Conservation (phyloP, 1,284 basidiomycete species). For the Taiwanofungus camphoratus region DNA sequence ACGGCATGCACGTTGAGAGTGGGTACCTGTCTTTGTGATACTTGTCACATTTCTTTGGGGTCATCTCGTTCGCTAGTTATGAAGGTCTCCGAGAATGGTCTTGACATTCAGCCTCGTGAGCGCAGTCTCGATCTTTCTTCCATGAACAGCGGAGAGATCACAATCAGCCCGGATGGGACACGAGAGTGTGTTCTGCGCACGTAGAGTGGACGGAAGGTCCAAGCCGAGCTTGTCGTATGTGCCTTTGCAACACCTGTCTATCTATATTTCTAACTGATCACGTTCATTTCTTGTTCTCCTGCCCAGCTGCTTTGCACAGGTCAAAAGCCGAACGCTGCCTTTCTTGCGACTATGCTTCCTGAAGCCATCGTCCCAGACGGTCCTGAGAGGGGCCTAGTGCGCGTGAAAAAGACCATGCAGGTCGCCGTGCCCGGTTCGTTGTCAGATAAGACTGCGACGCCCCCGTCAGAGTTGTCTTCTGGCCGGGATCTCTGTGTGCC, state of each 20-base stretch:
- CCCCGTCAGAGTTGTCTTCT: too few relatives aligned
- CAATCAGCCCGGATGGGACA: constrained; percentile 24
- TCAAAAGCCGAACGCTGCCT: constrained; percentile 62
- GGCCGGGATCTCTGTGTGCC: constrained; percentile 17
- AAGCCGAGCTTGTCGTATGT: constrained; percentile 56
- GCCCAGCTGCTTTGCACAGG: constrained; percentile 69
- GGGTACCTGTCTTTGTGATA: constrained; percentile 8
- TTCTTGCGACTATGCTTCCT: constrained; percentile 48
- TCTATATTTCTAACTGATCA: not conserved
- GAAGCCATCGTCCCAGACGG: constrained; percentile 40
- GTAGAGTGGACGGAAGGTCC: constrained; percentile 49
- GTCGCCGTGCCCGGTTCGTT: constrained; percentile 29
- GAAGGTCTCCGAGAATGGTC: constrained; percentile 43
- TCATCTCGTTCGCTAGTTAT: not conserved
- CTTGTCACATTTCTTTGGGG: not conserved
- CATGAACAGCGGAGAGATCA: constrained; percentile 21
- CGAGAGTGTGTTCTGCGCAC: constrained; percentile 44
- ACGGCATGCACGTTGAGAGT: constrained; percentile 52
- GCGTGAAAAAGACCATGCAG: constrained; percentile 59
- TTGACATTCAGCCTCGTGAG: constrained; percentile 39
- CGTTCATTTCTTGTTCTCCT: not conserved
- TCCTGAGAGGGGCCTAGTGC: constrained; percentile 38
- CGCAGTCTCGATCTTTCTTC: constrained; percentile 45
- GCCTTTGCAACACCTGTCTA: not conserved
- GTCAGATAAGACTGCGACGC: not conserved